A percentile compares a stretch with the other conserved stretches of the same genome.
Conservation (phyloP, 140 eudicot genomes). For the Bidens hawaiensis region DNA sequence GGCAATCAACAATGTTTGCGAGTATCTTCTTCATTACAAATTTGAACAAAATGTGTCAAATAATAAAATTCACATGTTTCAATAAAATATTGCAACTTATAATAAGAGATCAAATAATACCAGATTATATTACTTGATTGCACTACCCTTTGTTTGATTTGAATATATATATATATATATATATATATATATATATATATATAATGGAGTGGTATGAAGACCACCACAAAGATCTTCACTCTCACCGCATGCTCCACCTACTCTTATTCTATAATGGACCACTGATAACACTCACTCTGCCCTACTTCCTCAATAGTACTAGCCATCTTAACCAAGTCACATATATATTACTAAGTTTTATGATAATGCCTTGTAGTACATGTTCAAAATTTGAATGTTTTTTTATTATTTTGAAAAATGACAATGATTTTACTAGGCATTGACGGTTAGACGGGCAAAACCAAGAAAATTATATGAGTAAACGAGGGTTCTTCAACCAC, state of each 20-base stretch:
- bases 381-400: neutral
- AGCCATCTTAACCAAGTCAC: too few species aligned
- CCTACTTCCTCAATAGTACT: constrained; percentile 11
- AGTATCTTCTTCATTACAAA: neutral
- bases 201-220: constrained; percentile 29
- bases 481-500: too few species aligned
- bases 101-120: neutral
- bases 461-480: too few species aligned
- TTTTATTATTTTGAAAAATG: too few species aligned
- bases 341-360: too few species aligned
- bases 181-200: too few species aligned
- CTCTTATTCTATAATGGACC: constrained; percentile 11
- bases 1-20: constrained; percentile 1
- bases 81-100: neutral
- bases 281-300: constrained; percentile 7
- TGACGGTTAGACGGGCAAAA: too few species aligned
- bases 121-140: neutral
- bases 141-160: constrained; percentile 14
- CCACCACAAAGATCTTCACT: constrained; percentile 25
- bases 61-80: neutral
- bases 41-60: neutral
- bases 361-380: neutral
- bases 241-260: constrained; percentile 23
- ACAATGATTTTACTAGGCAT: too few species aligned
- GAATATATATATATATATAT: too few species aligned